phyloP scores from a whole-genome alignment of 345 rosid genomes.

The Eutrema yunnanense region DNA sequence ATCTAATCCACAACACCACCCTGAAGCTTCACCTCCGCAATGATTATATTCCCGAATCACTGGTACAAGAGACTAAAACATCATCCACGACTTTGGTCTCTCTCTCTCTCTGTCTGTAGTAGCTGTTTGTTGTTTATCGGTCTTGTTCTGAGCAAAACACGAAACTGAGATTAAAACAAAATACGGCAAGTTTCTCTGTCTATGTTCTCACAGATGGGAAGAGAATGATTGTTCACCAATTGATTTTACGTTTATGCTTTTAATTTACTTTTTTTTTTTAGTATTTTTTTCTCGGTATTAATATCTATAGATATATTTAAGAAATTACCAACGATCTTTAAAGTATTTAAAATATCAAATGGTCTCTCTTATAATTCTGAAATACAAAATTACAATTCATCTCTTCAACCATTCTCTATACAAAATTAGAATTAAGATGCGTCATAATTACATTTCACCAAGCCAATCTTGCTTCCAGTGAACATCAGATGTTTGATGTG shows the following conservation, averaged over 20 bases:
- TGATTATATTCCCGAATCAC: background rate
- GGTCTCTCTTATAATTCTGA: background rate
- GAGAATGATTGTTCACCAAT: slow-evolving; percentile 6
- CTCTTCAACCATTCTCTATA: too few species aligned
- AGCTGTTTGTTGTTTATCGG: slow-evolving; percentile 15
- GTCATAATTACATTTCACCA: too few species aligned
- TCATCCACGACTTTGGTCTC: slow-evolving; percentile 6
- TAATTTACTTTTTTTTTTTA: background rate
- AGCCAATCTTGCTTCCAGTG: too few species aligned
- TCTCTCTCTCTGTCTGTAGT: slow-evolving; percentile 11
- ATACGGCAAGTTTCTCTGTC: slow-evolving; percentile 6
- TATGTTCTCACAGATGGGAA: slow-evolving; percentile 9
- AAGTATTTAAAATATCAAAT: background rate
- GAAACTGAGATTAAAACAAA: background rate
- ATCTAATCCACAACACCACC: slow-evolving; percentile 21
- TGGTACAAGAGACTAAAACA: background rate
- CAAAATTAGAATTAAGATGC: too few species aligned
- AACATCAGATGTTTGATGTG: too few species aligned
- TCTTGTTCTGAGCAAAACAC: slow-evolving; percentile 9
- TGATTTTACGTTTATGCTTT: background rate
- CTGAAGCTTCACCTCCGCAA: background rate
- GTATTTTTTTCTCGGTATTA: background rate
- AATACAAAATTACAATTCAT: too few species aligned
- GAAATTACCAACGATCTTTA: background rate
- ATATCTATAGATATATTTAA: background rate